Conservation (phyloP, 495 filamentous ascomycete species). For the Podospora pseudocomata region DNA sequence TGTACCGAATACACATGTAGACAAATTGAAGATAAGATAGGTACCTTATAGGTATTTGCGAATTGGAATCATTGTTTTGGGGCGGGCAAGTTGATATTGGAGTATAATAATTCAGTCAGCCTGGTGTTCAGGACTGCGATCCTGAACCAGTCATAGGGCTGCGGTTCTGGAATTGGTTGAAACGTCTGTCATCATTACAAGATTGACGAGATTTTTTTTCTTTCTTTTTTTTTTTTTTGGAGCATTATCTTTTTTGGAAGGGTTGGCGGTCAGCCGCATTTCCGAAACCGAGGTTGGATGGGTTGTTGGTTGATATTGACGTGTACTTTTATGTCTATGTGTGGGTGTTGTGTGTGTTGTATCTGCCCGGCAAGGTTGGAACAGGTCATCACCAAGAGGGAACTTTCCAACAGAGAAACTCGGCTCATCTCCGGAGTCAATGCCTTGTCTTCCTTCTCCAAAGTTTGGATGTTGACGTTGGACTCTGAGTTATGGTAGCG, state of each 20-base stretch:
- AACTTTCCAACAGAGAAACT: conserved; percentile 11
- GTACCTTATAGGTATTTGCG: not conserved
- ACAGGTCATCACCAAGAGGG: not conserved
- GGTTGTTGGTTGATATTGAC: not conserved
- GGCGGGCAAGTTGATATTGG: too few species aligned
- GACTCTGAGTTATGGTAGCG: not conserved
- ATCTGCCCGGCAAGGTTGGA: not conserved
- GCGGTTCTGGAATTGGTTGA: not conserved
- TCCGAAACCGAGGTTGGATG: not conserved
- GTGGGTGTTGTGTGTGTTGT: not conserved
- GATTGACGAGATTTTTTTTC: not conserved
- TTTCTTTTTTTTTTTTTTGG: not conserved
- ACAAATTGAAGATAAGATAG: not conserved
- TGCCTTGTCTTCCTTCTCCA: conserved; percentile 21
- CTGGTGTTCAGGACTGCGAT: conserved; percentile 1
- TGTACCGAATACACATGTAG: not conserved
- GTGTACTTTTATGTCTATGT: not conserved
- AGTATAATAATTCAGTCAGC: conserved; percentile 2
- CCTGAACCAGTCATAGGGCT: conserved; percentile 7
- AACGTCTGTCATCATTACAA: not conserved
- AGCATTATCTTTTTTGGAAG: not conserved
- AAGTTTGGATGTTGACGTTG: not conserved
- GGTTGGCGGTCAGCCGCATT: not conserved
- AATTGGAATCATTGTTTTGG: not conserved
- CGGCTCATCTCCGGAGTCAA: conserved; percentile 38